phyloP scores from a whole-genome alignment of 306 rosid genomes.

The Styphnolobium japonicum region DNA sequence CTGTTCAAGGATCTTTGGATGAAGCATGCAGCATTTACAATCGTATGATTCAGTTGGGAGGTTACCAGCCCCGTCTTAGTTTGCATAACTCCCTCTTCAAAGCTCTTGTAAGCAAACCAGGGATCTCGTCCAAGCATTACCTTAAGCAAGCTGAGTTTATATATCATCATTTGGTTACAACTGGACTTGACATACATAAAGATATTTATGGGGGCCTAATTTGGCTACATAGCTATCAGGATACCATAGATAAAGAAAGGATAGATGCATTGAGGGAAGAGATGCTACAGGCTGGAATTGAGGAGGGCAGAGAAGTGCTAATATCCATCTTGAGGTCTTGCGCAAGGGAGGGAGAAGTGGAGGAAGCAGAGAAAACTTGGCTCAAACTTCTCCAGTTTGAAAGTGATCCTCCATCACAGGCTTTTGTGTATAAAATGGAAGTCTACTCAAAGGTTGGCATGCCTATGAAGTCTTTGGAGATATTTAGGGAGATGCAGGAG shows the following conservation, averaged over 20 bases:
- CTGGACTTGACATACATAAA: conserved; percentile 69
- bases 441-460: conserved; percentile 65
- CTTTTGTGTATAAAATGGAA: conserved; percentile 87
- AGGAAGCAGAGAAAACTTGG: conserved; percentile 75
- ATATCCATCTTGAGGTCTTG: conserved; percentile 79
- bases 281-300: conserved; percentile 65
- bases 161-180: conserved; percentile 71
- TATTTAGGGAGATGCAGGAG: conserved; percentile 76
- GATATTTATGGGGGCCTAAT: conserved; percentile 82
- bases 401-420: conserved; percentile 52
- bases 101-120: conserved; percentile 70
- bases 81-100: conserved; percentile 83
- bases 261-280: conserved; percentile 57
- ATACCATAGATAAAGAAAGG: conserved; percentile 72
- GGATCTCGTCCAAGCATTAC: conserved; percentile 58
- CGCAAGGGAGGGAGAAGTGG: conserved; percentile 64
- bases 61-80: conserved; percentile 84
- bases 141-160: conserved; percentile 92
- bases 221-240: conserved; percentile 96
- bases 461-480: conserved; percentile 62
- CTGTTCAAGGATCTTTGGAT: conserved; percentile 77
- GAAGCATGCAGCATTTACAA: conserved; percentile 83
- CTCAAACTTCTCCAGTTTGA: conserved; percentile 49
- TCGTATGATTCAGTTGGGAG: conserved; percentile 95
- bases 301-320: conserved; percentile 69